Evolutionary conservation across 2,329 filamentous ascomycete genomes (phyloP).

Genomic region (Myriangium duriaei): DNA sequence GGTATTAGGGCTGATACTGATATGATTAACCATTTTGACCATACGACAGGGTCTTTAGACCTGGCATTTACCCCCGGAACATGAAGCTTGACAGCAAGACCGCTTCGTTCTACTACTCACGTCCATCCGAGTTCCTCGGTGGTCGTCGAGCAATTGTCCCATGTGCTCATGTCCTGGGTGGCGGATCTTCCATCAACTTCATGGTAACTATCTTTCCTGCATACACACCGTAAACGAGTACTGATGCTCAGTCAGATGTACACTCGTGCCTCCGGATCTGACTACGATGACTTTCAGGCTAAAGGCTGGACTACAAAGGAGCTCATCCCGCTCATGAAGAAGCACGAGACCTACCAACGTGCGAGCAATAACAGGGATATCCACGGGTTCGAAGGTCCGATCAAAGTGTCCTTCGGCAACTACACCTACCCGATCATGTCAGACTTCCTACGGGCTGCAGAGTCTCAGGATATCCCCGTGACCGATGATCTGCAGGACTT

Average conservation of each 20-base stretch:
- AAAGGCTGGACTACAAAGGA: slow-evolving; percentile 71
- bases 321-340: slow-evolving; percentile 63
- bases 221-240: not conserved
- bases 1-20: slow-evolving; percentile 27
- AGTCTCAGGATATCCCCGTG: slow-evolving; percentile 60
- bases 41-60: slow-evolving; percentile 57
- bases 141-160: slow-evolving; percentile 64
- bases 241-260: slow-evolving; percentile 50
- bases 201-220: slow-evolving; percentile 38
- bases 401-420: slow-evolving; percentile 72
- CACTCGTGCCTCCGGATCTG: slow-evolving; percentile 56
- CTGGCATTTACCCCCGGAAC: slow-evolving; percentile 62
- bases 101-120: slow-evolving; percentile 68
- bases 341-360: slow-evolving; percentile 65
- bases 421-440: slow-evolving; percentile 74
- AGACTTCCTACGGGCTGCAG: slow-evolving; percentile 61
- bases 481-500: slow-evolving; percentile 51
- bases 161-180: slow-evolving; percentile 56
- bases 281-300: slow-evolving; percentile 68
- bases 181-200: slow-evolving; percentile 58
- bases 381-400: slow-evolving; percentile 67
- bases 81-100: slow-evolving; percentile 74
- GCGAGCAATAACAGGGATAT: slow-evolving; percentile 44
- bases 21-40: not conserved
- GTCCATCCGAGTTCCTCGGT: slow-evolving; percentile 58